These are phyloP conservation scores for Naumovozyma dairenensis DNA, from an alignment of 805 yeast genomes.

Conservation along the genomic window DNA sequence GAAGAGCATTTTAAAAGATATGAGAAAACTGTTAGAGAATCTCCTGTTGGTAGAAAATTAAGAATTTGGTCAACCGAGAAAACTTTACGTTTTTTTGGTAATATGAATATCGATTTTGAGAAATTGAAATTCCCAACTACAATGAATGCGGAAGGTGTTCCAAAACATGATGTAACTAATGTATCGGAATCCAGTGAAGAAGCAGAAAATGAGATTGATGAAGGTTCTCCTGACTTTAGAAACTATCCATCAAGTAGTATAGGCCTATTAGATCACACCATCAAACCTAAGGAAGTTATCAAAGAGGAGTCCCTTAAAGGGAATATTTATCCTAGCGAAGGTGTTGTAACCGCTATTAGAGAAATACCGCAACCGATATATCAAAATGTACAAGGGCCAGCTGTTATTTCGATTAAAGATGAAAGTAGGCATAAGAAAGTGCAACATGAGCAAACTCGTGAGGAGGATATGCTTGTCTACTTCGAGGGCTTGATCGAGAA, in stretches of 20 bases:
- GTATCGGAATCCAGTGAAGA: background rate
- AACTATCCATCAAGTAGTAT: no score
- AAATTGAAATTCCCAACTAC: background rate
- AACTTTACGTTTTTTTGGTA: conserved; percentile 9
- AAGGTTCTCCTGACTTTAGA: background rate
- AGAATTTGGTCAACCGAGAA: conserved; percentile 16
- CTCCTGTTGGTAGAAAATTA: conserved; percentile 3
- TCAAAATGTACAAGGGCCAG: no score
- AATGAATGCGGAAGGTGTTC: no score
- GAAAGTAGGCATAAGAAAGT: conserved; percentile 1
- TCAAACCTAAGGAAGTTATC: background rate
- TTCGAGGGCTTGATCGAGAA: conserved; percentile 1
- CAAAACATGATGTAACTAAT: background rate
- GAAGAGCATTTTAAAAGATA: background rate
- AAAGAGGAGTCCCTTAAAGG: no score
- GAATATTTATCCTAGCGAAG: no score
- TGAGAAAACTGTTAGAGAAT: background rate
- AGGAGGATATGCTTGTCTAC: no score
- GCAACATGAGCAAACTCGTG: no score
- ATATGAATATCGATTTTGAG: conserved; percentile 9
- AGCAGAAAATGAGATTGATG: background rate
- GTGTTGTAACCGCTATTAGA: no score
- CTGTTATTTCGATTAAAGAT: no score
- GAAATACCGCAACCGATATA: no score
- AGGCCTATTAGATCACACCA: no score